Conservation (phyloP, 331 rosid genomes). For the Dryas integrifolia region DNA sequence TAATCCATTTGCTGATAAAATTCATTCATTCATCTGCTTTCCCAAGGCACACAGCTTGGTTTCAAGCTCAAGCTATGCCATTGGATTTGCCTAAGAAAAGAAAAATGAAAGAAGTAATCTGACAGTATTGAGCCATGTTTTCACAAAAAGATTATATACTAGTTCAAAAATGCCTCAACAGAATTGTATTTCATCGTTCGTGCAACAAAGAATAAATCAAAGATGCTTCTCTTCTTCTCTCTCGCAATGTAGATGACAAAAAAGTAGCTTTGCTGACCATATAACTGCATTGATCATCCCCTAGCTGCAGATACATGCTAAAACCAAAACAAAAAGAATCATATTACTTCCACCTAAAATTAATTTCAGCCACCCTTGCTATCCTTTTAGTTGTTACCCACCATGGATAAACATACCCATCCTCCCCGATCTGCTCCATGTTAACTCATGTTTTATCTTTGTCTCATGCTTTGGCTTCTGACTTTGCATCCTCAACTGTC, state of each 20-base stretch:
- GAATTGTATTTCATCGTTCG: constrained; percentile 23
- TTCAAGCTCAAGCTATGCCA: too few relatives aligned
- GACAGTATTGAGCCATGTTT: not conserved
- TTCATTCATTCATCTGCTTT: too few relatives aligned
- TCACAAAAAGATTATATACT: not conserved
- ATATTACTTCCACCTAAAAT: constrained; percentile 28
- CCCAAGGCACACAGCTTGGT: too few relatives aligned
- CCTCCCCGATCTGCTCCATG: not conserved
- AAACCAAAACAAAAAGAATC: constrained; percentile 29
- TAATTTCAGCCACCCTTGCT: constrained; percentile 9
- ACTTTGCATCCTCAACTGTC: constrained; percentile 34
- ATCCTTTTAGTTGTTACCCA: constrained; percentile 15
- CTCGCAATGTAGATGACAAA: constrained; percentile 40
- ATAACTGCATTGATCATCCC: not conserved
- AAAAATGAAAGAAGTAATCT: too few relatives aligned
- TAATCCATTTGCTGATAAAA: too few relatives aligned
- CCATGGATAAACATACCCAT: not conserved
- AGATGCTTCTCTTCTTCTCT: constrained; percentile 34
- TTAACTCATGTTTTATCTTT: not conserved
- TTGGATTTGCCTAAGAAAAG: too few relatives aligned
- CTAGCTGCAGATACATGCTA: constrained; percentile 23
- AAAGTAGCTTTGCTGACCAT: constrained; percentile 5
- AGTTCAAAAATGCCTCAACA: constrained; percentile 38
- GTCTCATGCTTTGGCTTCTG: constrained; percentile 35
- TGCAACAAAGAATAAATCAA: constrained; percentile 30